Evolutionary conservation across 176 grass and related monocot species (phyloP), one percentile per base, ranked within the genome.

Genomic region (Coix lacrymajobi): DNA sequence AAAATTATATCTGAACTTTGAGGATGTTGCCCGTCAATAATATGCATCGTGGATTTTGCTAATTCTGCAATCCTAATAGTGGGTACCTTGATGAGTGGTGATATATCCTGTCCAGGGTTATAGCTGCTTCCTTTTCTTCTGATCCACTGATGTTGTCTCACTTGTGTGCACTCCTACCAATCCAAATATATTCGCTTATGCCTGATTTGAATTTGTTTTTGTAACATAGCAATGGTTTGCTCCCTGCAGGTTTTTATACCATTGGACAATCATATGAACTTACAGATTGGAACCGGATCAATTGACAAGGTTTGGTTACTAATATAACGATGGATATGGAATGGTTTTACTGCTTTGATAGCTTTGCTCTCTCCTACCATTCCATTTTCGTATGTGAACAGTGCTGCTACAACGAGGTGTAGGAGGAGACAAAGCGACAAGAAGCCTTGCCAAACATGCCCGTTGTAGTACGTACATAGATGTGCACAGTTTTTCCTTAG

Each of bases 21-120:
- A 98, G 96, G 96, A 98, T 81, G 91, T 95, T 30, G 93, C n/a
- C n/a, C 91, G 66, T 95, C 96, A 66, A 95, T 95, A 87, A 98
- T 96, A 85, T 45, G 43, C 43, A 15, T 15, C 15, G 43, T 5
- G 43, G 43, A 45, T 15, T 45, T 45, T 45, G 13, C 43, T 45
- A 15, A 45, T 45, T 45, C 43, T 45, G 43, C 43, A 14, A 45
- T 45, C 43, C 43, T 45, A 45, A 5, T 15, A 45, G 13, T 45
- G 43, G 43, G 43, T 45, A 45, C 43, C 43, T n/a, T 56, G 7
- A 54, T n/a, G 19, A 54, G 16, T 52, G 16, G 17, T 20, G 6
- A n/a, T 56, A 56, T 7, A 56, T 24, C 51, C 51, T 54, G 19
- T 54, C 52, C 52, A 24, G 52, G 20, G 8, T 56, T 56, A 56